A percentile compares a stretch with the other conserved stretches of the same genome.
Conservation (phyloP, 257 asterid species). For the Solanum chiquidenum region DNA sequence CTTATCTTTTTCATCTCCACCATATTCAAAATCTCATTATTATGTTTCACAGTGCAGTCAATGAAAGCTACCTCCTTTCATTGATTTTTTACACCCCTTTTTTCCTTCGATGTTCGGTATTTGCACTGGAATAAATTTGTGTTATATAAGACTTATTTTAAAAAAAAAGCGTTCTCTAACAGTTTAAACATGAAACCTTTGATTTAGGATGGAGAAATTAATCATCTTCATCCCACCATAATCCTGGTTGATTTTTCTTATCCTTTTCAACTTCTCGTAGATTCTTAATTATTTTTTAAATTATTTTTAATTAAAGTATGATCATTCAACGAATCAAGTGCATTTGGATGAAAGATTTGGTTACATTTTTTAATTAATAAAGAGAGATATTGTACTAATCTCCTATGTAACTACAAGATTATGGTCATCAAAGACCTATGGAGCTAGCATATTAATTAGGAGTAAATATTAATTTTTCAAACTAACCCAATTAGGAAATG, state of each 20-base stretch:
- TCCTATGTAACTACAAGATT: background rate
- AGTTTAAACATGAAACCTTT: background rate
- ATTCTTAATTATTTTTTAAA: background rate
- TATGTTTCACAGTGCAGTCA: constrained; percentile 33
- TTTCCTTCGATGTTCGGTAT: accelerated
- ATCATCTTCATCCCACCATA: no score
- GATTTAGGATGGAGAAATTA: background rate
- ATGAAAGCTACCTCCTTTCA: constrained; percentile 27
- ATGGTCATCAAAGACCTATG: background rate
- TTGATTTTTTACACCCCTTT: constrained; percentile 9
- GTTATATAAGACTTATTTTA: background rate
- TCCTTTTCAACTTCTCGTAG: background rate
- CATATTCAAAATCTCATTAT: constrained; percentile 16
- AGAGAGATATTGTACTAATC: background rate
- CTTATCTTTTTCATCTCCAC: background rate
- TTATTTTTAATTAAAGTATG: background rate
- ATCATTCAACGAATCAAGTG: background rate
- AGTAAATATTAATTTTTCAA: background rate
- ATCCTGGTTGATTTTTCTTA: background rate
- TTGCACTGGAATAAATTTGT: background rate
- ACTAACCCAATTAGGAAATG: background rate
- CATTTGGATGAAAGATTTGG: background rate
- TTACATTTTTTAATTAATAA: background rate
- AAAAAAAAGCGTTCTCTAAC: accelerated
- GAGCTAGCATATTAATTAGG: background rate